Base-by-base conservation (phyloP, 2,329 filamentous ascomycete genomes). In the Phaeophleospora eucalypticola region DNA sequence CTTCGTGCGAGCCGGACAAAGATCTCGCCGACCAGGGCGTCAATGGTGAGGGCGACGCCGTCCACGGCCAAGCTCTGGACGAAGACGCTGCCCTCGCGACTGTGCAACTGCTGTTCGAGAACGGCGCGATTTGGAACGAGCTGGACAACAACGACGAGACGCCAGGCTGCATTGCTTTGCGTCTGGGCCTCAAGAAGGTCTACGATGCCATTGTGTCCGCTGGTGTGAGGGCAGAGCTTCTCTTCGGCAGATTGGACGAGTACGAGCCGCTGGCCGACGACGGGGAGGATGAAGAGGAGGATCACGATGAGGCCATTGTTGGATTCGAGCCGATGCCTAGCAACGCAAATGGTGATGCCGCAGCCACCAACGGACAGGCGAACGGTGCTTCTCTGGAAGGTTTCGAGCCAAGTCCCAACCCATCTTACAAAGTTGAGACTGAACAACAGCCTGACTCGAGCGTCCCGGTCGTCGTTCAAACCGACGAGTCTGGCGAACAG, bases 91-190 rank as follows among this genome's bases (percentile, higher is more conserved):
- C 83, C 2, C 77, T 78, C 45, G 80, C 82, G 43, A 84, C 84
- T 0, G 73, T 96, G 3, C 79, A 80, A 57, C 80, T 93, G 62
- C 76, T 97, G 6, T 82, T 97, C 50, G 79, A 90, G 61, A 85
- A 86, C 58, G 93, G 93, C 24, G 93, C 89, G 9, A 96, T 97
- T 58, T 98, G 93, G 93, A 98, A 98, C 71, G 90, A 96, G 65
- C 74, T 97, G 46, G 89, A 97, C 67, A 71, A 75, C 56, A 84
- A 87, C 58, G 80, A 89, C 59, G 91, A 97, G 74, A 97, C 93
- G 2, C 89, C 93, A 0, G 93, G 89, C 6, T 97, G 91, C 65
- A 73, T 96, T 36, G 93, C 93, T 7, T 75, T 77, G 20, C 65
- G 80, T 37, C 56, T 96, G 18, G 84, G 86, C 0, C 73, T 87